Percentiles rank a stretch among this genome's conserved stretches.
phyloP scores from a whole-genome alignment of 2,329 filamentous ascomycete species.

The Fusarium buxicola region DNA sequence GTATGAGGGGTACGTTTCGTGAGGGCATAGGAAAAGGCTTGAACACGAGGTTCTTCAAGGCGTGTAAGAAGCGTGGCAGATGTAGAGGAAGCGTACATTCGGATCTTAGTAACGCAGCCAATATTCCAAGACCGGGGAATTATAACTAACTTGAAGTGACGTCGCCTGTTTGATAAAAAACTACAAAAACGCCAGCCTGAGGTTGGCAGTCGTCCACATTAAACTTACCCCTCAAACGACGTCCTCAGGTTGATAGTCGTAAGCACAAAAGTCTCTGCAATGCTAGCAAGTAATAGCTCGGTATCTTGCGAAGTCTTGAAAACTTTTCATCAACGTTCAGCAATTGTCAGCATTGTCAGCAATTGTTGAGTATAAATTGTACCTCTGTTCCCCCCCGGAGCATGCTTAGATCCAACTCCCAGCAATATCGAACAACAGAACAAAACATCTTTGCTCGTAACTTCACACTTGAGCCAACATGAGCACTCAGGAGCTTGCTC shows the following conservation, averaged over 20 bases:
- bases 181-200: conserved; percentile 20
- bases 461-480: not conserved
- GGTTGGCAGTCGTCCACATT: conserved; percentile 13
- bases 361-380: not conserved
- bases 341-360: not conserved
- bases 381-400: too few relatives aligned
- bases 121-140: not conserved
- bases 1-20: conserved; percentile 21
- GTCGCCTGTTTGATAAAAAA: not conserved
- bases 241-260: conserved; percentile 26
- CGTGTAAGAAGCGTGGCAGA: too few relatives aligned
- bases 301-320: too few relatives aligned
- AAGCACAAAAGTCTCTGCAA: conserved; percentile 10
- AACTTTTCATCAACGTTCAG: not conserved
- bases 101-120: too few relatives aligned
- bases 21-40: too few relatives aligned
- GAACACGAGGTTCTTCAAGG: too few relatives aligned
- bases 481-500: not conserved
- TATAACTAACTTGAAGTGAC: not conserved
- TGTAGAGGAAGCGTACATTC: too few relatives aligned
- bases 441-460: not conserved
- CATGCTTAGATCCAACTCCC: not conserved
- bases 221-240: conserved; percentile 36
- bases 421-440: too few relatives aligned
- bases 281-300: not conserved